Conservation (phyloP, 2,329 filamentous ascomycete genomes). For the Xylariaceae sp. region DNA sequence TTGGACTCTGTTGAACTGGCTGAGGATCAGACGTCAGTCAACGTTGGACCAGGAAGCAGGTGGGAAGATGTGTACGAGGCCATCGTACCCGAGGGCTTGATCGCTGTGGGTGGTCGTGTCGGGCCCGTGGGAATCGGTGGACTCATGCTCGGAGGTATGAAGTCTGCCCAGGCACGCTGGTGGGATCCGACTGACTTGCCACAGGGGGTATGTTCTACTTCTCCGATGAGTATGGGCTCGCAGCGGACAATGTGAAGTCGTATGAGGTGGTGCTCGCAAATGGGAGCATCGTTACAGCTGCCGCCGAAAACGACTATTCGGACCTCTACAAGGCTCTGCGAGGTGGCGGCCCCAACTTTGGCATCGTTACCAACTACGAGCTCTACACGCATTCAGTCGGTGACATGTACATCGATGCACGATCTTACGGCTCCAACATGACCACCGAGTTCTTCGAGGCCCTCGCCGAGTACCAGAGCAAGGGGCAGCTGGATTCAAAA, state of each 20-base stretch:
- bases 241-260: conserved; percentile 15
- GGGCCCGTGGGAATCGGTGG: conserved; percentile 23
- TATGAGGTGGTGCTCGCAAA: conserved; percentile 19
- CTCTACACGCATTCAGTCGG: conserved; percentile 14
- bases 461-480: conserved; percentile 12
- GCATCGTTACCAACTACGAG: too few species aligned
- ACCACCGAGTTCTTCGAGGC: conserved; percentile 13
- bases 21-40: conserved; percentile 19
- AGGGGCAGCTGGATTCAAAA: conserved; percentile 10
- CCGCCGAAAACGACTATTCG: conserved; percentile 15
- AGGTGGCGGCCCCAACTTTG: too few species aligned
- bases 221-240: conserved; percentile 19
- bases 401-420: conserved; percentile 10
- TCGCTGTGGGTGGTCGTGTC: conserved; percentile 20
- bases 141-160: conserved; percentile 24
- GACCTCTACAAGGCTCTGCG: too few species aligned
- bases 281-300: conserved; percentile 18
- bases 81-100: conserved; percentile 16
- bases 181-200: conserved; percentile 9
- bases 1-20: conserved; percentile 25
- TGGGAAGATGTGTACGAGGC: conserved; percentile 24
- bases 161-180: neutral
- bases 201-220: conserved; percentile 20
- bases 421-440: conserved; percentile 10
- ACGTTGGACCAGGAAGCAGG: conserved; percentile 24